A percentile compares a stretch with the other conserved stretches of the same genome.
Evolutionary conservation across 1,284 basidiomycete genomes (phyloP).

Genomic region (Mycena sp.): DNA sequence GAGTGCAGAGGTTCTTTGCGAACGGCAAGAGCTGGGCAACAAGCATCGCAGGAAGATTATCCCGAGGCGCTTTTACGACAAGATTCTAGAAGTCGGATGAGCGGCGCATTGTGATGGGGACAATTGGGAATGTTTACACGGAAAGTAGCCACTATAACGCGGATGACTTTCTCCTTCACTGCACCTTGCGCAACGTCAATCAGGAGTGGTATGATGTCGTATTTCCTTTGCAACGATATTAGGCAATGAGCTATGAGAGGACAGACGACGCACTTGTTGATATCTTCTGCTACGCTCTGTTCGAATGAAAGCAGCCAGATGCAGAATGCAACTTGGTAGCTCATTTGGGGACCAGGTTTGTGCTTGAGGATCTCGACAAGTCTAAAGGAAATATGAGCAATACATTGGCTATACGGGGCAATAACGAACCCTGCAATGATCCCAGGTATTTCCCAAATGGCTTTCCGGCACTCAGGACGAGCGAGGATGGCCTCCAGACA

Average conservation of each 20-base stretch:
- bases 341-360: constrained; percentile 89
- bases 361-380: constrained; percentile 82
- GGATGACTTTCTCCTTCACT: constrained; percentile 97
- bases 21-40: constrained; percentile 90
- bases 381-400: constrained; percentile 49
- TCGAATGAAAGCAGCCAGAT: constrained; percentile 97
- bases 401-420: neutral
- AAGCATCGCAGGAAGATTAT: constrained; percentile 93
- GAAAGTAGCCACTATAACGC: constrained; percentile 95
- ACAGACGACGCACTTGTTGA: constrained; percentile 75
- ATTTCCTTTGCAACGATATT: constrained; percentile 64
- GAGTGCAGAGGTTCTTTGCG: constrained; percentile 81
- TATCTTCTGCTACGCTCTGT: constrained; percentile 81
- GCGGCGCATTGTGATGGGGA: neutral
- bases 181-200: constrained; percentile 89
- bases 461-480: constrained; percentile 79
- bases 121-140: constrained; percentile 59
- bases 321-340: constrained; percentile 92
- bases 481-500: constrained; percentile 90
- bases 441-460: constrained; percentile 75
- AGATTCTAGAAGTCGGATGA: constrained; percentile 71
- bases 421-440: constrained; percentile 67
- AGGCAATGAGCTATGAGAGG: neutral
- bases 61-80: constrained; percentile 80
- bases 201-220: constrained; percentile 89